These are phyloP conservation scores for Capronia coronata DNA, from an alignment of 2,329 filamentous ascomycete species.

Conservation along the genomic window DNA sequence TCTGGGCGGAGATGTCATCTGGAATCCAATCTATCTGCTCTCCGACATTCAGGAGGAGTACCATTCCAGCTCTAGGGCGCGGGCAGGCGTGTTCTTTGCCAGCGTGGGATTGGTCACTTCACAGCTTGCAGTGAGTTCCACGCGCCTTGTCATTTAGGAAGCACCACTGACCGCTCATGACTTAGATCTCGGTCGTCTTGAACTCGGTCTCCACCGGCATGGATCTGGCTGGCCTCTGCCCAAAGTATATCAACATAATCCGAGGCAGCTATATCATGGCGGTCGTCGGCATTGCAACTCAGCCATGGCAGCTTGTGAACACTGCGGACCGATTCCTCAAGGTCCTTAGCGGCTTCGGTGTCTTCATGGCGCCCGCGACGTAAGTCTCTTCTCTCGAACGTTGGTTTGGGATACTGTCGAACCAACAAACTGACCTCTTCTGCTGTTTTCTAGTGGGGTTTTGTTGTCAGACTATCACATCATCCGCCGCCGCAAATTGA, in stretches of 20 bases:
- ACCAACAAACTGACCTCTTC: background rate
- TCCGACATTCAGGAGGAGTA: constrained; percentile 33
- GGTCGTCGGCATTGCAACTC: constrained; percentile 40
- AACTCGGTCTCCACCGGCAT: constrained; percentile 50
- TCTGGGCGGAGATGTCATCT: constrained; percentile 32
- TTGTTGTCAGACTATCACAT: constrained; percentile 45
- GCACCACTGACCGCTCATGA: background rate
- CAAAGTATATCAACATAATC: constrained; percentile 51
- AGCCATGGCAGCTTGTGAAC: constrained; percentile 41
- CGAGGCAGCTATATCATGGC: constrained; percentile 48
- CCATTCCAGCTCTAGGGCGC: constrained; percentile 32
- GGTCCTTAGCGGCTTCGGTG: constrained; percentile 39
- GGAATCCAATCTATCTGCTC: constrained; percentile 38
- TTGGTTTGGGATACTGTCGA: too few species aligned
- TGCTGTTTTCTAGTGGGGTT: constrained; percentile 32
- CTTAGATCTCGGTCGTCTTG: constrained; percentile 36
- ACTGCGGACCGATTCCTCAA: constrained; percentile 28
- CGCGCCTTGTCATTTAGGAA: background rate
- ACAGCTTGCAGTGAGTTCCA: constrained; percentile 32
- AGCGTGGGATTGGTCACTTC: constrained; percentile 34
- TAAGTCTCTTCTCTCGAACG: too few species aligned
- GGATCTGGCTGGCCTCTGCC: constrained; percentile 49
- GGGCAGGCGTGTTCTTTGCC: constrained; percentile 37
- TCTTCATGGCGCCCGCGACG: constrained; percentile 45
- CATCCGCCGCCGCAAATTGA: constrained; percentile 35